Evolutionary conservation across 257 asterid species (phyloP).

Genomic region (Nicotiana tabacum): DNA sequence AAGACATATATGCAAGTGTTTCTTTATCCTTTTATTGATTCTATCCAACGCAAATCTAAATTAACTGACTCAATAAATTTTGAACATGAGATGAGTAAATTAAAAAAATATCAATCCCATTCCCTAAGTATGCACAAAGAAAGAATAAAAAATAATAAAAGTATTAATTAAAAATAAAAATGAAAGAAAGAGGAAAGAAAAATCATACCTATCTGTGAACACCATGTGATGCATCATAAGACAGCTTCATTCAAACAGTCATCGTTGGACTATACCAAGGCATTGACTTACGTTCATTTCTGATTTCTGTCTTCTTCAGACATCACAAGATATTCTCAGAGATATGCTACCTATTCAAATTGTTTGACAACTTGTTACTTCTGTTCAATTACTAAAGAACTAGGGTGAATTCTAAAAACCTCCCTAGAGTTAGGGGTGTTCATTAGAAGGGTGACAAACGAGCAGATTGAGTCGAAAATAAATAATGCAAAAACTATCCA

Average conservation of each 20-base stretch:
- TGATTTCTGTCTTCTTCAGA: slow-evolving; percentile 3
- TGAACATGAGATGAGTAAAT: too few species aligned
- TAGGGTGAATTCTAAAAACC: neutral
- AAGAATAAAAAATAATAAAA: too few species aligned
- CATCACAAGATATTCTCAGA: neutral
- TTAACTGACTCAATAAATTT: too few species aligned
- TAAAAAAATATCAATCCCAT: too few species aligned
- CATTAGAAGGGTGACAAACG: too few species aligned
- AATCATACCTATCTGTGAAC: neutral
- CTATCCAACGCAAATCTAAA: too few species aligned
- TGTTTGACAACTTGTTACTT: neutral
- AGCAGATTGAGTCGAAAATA: too few species aligned
- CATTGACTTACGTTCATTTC: neutral
- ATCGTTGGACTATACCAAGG: neutral
- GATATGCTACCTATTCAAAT: neutral
- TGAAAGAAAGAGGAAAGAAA: neutral
- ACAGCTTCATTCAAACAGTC: neutral
- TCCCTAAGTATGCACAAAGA: too few species aligned
- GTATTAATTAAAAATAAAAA: too few species aligned
- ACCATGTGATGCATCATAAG: neutral
- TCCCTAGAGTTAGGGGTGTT: neutral
- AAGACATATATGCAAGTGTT: too few species aligned
- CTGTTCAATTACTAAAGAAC: neutral
- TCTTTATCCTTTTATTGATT: too few species aligned
- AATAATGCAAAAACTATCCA: too few species aligned